Evolutionary conservation across 2,329 filamentous ascomycete genomes (phyloP), one percentile per base, ranked within the genome.

Genomic region (Sporothrix variecibatus): DNA sequence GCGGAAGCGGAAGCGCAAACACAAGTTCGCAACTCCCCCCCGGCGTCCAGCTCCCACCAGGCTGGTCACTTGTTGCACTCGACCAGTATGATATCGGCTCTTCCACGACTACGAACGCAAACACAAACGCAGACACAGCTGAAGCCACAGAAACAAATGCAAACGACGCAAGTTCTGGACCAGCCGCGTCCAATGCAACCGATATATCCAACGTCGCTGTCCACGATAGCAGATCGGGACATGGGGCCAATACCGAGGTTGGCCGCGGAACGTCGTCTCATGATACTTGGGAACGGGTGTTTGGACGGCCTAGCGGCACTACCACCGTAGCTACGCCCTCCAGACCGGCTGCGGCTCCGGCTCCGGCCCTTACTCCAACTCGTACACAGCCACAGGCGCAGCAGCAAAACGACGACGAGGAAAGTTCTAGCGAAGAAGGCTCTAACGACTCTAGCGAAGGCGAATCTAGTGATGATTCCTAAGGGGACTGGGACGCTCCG

Each of bases 61-160:
- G 90, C 5, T 92, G 90, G 90, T 88, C 88, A 28, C 81, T 92
- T 53, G 82, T 92, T 64, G 90, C 90, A 31, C 83, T 92, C 1
- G 87, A 91, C 76, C 85, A 88, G 31, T 77, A 88, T 9, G 86
- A 88, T 70, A 15, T 20, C 17, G 62, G 65, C 31, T 11, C 31
- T 17, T 51, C 9, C n/a, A 31, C 43, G 7, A 1, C n/a, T 23
- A 3, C 17, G 15, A 20, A 40, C 31, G 20, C 51, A 56, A 28
- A 56, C 23, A 23, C 9, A 15, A 28, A 15, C 26, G 51, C 23
- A 11, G 51, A 15, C 12, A 23, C 51, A 11, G 12, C 4, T 8
- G 51, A 2, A 23, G 34, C 7, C 34, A 26, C 23, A 23, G 51
- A 56, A 11, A n/a, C 12, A 20, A 49, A 17, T 15, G 15, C 15